Evolutionary conservation across 2,329 filamentous ascomycete genomes (phyloP), one percentile per base, ranked within the genome.

Genomic region (Sporothrix pseudoabietina): DNA sequence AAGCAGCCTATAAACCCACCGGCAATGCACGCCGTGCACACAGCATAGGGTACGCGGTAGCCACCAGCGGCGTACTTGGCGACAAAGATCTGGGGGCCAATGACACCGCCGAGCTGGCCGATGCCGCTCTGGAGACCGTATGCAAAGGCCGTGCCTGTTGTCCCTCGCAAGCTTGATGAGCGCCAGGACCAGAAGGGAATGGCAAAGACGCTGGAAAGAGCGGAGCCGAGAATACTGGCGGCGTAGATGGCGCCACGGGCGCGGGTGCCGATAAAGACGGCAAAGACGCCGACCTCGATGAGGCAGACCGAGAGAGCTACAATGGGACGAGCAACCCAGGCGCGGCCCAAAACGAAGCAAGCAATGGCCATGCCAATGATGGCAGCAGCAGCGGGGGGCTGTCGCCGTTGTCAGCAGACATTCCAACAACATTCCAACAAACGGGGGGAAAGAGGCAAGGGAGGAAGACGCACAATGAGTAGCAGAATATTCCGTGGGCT

Each of bases 151-250:
- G 73, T 74, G 32, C 73, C 73, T 1, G 73, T 74, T 1, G 73
- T 71, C 3, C 73, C 73, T 4, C 55, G 70, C 3, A 74, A 41
- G n/a, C 73, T 74, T 3, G 73, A 71, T 1, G 73, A 72, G 32
- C 73, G 70, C 73, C 73, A 74, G 12, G 73, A 66, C 73, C 73
- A 74, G 22, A 74, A 74, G 0, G 73, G 73, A 52, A 74, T 71
- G n/a, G 59, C 55, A 69, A 74, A 74, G 12, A 47, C 35, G 47
- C n/a, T 71, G 35, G 73, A 71, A 1, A 59, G 19, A 16, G 59
- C 61, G 30, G 49, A 55, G 22, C 52, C 41, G 7, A 72, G 26
- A 12, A 74, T 41, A 44, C 71, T 35, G 47, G 65, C 65, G 7
- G 71, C 54, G 41, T 69, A 69, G 52, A 68, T 72, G 16, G 71